phyloP scores from a whole-genome alignment of 2,329 filamentous ascomycete genomes.

The Alternaria triticimaculans region DNA sequence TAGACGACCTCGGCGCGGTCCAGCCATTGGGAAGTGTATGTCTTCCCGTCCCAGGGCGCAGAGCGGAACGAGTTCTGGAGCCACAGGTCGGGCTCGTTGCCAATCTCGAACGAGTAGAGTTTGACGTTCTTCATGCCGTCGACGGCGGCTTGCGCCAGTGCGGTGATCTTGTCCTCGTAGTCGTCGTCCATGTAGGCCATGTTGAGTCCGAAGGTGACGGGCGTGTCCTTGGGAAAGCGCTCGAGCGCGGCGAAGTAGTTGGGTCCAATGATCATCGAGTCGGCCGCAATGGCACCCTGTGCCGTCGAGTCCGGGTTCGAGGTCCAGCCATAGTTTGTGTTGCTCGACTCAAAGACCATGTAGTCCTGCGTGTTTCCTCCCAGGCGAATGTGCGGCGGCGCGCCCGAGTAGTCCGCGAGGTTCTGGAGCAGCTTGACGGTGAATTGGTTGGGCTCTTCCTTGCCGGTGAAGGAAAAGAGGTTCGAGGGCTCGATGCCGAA shows the following conservation, averaged over 20 bases:
- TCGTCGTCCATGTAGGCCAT: slow-evolving; percentile 56
- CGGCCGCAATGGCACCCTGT: slow-evolving; percentile 51
- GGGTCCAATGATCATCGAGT: slow-evolving; percentile 57
- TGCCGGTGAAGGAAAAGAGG: slow-evolving; percentile 59
- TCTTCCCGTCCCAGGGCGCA: slow-evolving; percentile 52
- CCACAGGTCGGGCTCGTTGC: slow-evolving; percentile 54
- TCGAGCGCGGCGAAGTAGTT: slow-evolving; percentile 57
- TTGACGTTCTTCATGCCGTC: slow-evolving; percentile 48
- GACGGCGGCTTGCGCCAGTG: slow-evolving; percentile 50
- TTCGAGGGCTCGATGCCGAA: slow-evolving; percentile 62
- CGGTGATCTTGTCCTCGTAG: slow-evolving; percentile 53
- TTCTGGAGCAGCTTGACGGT: slow-evolving; percentile 58
- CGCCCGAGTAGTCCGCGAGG: slow-evolving; percentile 57
- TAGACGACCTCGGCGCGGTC: slow-evolving; percentile 54
- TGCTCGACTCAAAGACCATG: slow-evolving; percentile 53
- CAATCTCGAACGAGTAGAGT: slow-evolving; percentile 53
- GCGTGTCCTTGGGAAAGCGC: slow-evolving; percentile 58
- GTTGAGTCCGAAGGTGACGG: slow-evolving; percentile 59
- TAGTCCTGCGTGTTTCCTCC: slow-evolving; percentile 62
- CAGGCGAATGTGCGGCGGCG: slow-evolving; percentile 57
- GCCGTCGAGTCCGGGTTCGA: slow-evolving; percentile 50
- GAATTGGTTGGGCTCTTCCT: slow-evolving; percentile 51
- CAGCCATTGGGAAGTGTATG: slow-evolving; percentile 56
- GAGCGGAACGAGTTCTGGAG: slow-evolving; percentile 55
- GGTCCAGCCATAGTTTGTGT: slow-evolving; percentile 47